phyloP scores from a whole-genome alignment of 768 basidiomycete genomes.

The Termitomyces sp. region DNA sequence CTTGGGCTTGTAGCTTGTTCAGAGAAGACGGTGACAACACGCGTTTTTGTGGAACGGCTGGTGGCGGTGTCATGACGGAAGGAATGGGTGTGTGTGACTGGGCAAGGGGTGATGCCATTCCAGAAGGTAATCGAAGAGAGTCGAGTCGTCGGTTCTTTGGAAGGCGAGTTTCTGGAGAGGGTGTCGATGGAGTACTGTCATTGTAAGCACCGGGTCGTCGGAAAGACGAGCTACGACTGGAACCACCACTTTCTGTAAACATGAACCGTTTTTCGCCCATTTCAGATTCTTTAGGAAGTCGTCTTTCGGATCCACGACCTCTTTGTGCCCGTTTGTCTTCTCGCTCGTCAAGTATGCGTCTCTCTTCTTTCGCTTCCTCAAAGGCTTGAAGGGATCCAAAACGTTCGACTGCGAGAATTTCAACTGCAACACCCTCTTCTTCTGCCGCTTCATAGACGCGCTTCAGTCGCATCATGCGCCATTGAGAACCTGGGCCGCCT shows the following conservation, averaged over 20 bases:
- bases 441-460: constrained; percentile 86
- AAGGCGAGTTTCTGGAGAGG: constrained; percentile 39
- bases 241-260: constrained; percentile 68
- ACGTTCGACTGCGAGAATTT: constrained; percentile 81
- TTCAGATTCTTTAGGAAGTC: constrained; percentile 27
- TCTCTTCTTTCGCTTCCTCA: constrained; percentile 84
- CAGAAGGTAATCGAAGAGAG: constrained; percentile 55
- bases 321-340: constrained; percentile 45
- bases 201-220: constrained; percentile 67
- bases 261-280: constrained; percentile 53
- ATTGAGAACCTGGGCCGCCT: constrained; percentile 89
- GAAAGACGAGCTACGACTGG: constrained; percentile 85
- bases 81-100: constrained; percentile 83
- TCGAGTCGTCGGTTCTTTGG: constrained; percentile 50
- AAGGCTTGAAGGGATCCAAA: constrained; percentile 85
- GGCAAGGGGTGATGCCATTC: constrained; percentile 49
- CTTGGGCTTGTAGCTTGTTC: constrained; percentile 90
- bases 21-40: constrained; percentile 71
- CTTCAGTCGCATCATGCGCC: constrained; percentile 97
- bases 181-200: constrained; percentile 53
- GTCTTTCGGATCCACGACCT: constrained; percentile 25
- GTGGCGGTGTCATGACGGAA: constrained; percentile 78
- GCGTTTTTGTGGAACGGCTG: constrained; percentile 27
- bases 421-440: constrained; percentile 68
- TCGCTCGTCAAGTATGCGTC: constrained; percentile 79